Percentiles rank a stretch among this genome's conserved stretches.
phyloP scores from a whole-genome alignment of 345 rosid genomes.

The Orychophragmus violaceus region DNA sequence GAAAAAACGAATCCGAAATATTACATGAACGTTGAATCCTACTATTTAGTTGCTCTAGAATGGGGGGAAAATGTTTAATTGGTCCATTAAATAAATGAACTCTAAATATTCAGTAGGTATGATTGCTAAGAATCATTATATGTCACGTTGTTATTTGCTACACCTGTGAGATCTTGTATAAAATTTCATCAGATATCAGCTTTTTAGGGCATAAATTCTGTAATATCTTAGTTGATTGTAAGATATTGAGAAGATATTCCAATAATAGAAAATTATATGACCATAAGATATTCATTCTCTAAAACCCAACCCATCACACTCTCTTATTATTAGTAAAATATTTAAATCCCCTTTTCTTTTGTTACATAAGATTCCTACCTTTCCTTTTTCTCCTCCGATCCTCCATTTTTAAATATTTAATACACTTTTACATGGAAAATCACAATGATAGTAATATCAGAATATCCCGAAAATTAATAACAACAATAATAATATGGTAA shows the following conservation, averaged over 20 bases:
- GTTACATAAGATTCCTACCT: slow-evolving; percentile 27
- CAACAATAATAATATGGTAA: slow-evolving; percentile 35
- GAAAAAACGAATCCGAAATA: no score
- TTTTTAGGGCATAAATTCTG: slow-evolving; percentile 24
- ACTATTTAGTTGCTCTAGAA: not conserved
- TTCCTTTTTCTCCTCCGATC: slow-evolving; percentile 8
- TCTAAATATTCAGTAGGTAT: slow-evolving; percentile 14
- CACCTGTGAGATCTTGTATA: slow-evolving; percentile 8
- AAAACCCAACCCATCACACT: slow-evolving; percentile 21
- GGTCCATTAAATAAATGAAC: no score
- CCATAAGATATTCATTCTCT: slow-evolving; percentile 31
- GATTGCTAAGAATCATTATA: slow-evolving; percentile 16
- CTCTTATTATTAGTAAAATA: slow-evolving; percentile 33
- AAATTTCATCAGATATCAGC: slow-evolving; percentile 19
- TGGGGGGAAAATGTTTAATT: not conserved
- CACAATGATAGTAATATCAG: slow-evolving; percentile 23
- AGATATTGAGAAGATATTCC: slow-evolving; percentile 9
- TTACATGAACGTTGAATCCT: no score
- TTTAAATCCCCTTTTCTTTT: slow-evolving; percentile 17
- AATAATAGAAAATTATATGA: slow-evolving; percentile 24
- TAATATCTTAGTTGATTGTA: slow-evolving; percentile 18
- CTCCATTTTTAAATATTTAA: slow-evolving; percentile 36
- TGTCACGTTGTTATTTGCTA: slow-evolving; percentile 21
- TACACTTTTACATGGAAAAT: slow-evolving; percentile 28
- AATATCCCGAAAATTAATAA: slow-evolving; percentile 28